Evolutionary conservation across 371 early-diverging fungal species (phyloP).

Genomic region (Mucor piriformis): DNA sequence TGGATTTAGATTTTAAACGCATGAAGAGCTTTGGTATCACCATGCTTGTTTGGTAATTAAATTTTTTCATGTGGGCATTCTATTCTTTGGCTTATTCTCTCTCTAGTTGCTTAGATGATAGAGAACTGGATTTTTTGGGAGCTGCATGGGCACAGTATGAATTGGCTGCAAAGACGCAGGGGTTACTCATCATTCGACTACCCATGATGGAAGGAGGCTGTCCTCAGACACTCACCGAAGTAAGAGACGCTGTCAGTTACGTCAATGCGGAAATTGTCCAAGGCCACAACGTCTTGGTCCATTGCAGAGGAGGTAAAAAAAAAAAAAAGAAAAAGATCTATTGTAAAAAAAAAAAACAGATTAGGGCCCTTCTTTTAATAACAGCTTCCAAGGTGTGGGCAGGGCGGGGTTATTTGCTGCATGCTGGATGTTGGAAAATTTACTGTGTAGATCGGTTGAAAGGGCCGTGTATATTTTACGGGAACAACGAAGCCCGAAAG

Average conservation of each 20-base stretch:
- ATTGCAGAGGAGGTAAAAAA: slow-evolving; percentile 77
- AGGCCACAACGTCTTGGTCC: slow-evolving; percentile 70
- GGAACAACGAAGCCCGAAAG: slow-evolving; percentile 61
- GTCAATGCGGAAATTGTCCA: slow-evolving; percentile 54
- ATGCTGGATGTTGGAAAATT: slow-evolving; percentile 69
- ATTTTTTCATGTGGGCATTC: slow-evolving; percentile 1
- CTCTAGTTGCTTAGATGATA: slow-evolving; percentile 72
- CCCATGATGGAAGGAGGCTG: slow-evolving; percentile 81
- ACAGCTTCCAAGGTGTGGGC: slow-evolving; percentile 83
- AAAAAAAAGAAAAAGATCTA: too few species aligned
- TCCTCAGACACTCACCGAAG: slow-evolving; percentile 65
- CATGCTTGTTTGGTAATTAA: slow-evolving; percentile 70
- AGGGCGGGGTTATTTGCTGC: slow-evolving; percentile 79
- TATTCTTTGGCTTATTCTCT: background rate
- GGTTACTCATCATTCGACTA: slow-evolving; percentile 57
- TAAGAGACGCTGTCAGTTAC: slow-evolving; percentile 56
- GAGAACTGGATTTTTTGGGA: slow-evolving; percentile 70
- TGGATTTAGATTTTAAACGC: slow-evolving; percentile 72
- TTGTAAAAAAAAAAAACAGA: too few species aligned
- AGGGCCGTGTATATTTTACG: slow-evolving; percentile 60
- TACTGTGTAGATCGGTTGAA: slow-evolving; percentile 53
- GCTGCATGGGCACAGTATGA: slow-evolving; percentile 70
- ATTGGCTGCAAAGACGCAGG: slow-evolving; percentile 57
- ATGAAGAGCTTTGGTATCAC: slow-evolving; percentile 64
- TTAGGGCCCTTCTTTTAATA: too few species aligned